Evolutionary conservation across 345 rosid genomes (phyloP), one percentile per base, ranked within the genome.

Genomic region (Bruguiera gymnorhiza): DNA sequence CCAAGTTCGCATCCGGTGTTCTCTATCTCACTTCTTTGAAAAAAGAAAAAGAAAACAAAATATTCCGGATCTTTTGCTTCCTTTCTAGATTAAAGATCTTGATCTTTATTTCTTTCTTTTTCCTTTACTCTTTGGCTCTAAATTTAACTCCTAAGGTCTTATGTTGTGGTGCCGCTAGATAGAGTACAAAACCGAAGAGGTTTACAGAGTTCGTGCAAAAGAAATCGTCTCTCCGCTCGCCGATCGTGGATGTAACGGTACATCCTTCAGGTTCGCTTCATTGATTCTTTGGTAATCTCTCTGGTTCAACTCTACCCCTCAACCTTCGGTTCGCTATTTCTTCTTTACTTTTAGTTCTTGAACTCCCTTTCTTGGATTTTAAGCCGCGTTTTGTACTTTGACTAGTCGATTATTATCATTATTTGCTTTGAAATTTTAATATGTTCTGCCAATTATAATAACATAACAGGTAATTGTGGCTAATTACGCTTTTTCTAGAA

Each of bases 171-270:
- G 43, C 15, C 21, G 18, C 36, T 65, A 89, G 96, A 89, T 71
- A 48, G 96, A 88, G 65, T 83, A 83, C 39, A 83, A 76, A 80
- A 91, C 95, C 5, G 63, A 52, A 9, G 76, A 89, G 69, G 89
- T 94, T 6, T 94, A 89, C 53, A 77, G 79, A 69, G 87, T 89
- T 29, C 86, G 96, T 31, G 91, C 98, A 3, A 81, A 73, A 62
- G 93, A 88, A 4, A 87, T 94, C 32, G 93, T 91, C 8, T 91
- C 10, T 75, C 86, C 8, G 96, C 95, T 8, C 29, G 97, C 98
- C 0, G 90, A 91, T 73, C 81, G 89, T 24, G 98, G 98, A 63
- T 91, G 91, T 72, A 94, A 89, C 67, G 96, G 96, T 88, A 80
- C 23, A 24, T 19, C 43, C 62, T 5, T 8, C 5, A 3, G 13